Percentiles rank a stretch among this genome's conserved stretches.
Conservation (phyloP, 2,329 filamentous ascomycete genomes). For the Chaetomium sp. region DNA sequence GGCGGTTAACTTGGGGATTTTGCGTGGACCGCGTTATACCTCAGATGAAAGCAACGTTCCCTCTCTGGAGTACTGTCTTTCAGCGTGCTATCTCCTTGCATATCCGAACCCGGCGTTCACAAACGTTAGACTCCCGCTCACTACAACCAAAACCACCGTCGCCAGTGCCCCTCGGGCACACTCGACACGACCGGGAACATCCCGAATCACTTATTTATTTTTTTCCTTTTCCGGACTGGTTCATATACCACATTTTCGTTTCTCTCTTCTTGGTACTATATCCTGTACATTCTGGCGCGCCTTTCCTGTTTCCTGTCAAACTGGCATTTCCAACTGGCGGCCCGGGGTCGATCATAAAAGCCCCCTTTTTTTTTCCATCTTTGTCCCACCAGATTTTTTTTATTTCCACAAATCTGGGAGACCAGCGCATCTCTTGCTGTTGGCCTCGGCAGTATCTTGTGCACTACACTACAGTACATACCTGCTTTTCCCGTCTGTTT, state of each 20-base stretch:
- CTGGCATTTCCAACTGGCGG: constrained; percentile 23
- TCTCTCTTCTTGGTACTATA: constrained; percentile 8
- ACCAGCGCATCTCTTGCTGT: constrained; percentile 4
- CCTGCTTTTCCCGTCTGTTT: neutral
- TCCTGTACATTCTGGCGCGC: constrained; percentile 20
- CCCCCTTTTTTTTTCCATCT: constrained; percentile 10
- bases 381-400: constrained; percentile 13
- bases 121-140: neutral
- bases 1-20: neutral
- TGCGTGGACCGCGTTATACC: constrained; percentile 9
- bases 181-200: neutral
- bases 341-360: constrained; percentile 27
- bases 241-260: constrained; percentile 17
- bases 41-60: neutral
- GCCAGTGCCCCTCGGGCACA: neutral
- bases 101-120: constrained; percentile 12
- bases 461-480: constrained; percentile 4
- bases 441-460: neutral
- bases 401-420: constrained; percentile 6
- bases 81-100: constrained; percentile 2
- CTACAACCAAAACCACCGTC: neutral
- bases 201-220: neutral
- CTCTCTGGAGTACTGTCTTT: no score
- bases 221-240: constrained; percentile 3
- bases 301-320: constrained; percentile 7